phyloP scores from a whole-genome alignment of 371 early-diverging fungal species.

The Nematocida sp. region DNA sequence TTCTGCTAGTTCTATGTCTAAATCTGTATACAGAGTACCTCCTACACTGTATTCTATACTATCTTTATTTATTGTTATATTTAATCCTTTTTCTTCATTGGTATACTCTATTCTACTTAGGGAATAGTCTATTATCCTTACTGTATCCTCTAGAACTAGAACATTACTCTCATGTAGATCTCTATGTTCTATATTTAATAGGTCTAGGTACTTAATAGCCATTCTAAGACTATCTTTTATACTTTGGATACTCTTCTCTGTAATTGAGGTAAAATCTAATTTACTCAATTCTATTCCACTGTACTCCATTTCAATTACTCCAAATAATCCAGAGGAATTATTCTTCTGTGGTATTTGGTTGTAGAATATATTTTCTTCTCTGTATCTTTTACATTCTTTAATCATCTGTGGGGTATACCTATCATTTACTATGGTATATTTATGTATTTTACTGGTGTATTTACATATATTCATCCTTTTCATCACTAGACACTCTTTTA shows the following conservation, averaged over 20 bases:
- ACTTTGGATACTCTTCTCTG: not conserved
- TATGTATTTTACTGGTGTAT: slow-evolving; percentile 7
- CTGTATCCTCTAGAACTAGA: not conserved
- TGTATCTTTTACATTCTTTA: slow-evolving; percentile 6
- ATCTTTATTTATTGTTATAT: not conserved
- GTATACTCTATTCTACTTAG: not conserved
- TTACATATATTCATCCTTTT: slow-evolving; percentile 21
- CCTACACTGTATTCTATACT: slow-evolving; percentile 8
- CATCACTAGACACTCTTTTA: slow-evolving; percentile 49
- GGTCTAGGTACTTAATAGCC: not conserved
- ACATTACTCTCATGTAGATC: slow-evolving; percentile 47
- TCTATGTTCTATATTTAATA: slow-evolving; percentile 25
- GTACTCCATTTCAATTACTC: slow-evolving; percentile 50
- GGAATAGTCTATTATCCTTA: slow-evolving; percentile 38
- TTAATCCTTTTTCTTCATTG: not conserved
- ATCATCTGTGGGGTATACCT: slow-evolving; percentile 2
- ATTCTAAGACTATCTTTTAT: not conserved
- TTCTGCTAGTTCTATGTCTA: slow-evolving; percentile 35
- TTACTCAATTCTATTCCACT: slow-evolving; percentile 25
- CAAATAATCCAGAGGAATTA: slow-evolving; percentile 48
- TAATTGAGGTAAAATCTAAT: slow-evolving; percentile 1
- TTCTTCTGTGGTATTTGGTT: slow-evolving; percentile 43
- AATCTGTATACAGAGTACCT: slow-evolving; percentile 25
- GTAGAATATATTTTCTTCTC: slow-evolving; percentile 5
- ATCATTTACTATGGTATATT: not conserved